A percentile compares a stretch with the other conserved stretches of the same genome.
phyloP scores from a whole-genome alignment of 805 yeast species.

The Teunomyces kruisii region DNA sequence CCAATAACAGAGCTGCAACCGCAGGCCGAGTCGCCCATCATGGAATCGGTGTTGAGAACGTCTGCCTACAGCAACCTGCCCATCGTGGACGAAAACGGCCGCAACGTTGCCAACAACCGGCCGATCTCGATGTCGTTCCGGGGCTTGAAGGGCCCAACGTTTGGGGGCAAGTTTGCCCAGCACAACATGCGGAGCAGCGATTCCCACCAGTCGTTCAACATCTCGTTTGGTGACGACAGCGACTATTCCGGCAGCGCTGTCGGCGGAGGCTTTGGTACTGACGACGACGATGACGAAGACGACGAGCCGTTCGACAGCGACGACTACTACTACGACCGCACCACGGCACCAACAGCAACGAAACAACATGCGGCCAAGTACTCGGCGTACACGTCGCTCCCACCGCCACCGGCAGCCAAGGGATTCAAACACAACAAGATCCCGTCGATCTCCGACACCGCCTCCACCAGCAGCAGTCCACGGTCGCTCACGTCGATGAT shows the following conservation, averaged over 20 bases:
- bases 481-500: conserved; percentile 32
- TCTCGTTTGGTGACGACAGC: conserved; percentile 34
- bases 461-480: conserved; percentile 26
- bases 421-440: conserved; percentile 31
- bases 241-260: conserved; percentile 28
- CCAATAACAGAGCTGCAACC: background rate
- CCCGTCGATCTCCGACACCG: conserved; percentile 27
- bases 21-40: conserved; percentile 18
- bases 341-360: too few species aligned
- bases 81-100: conserved; percentile 7
- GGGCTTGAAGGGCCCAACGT: conserved; percentile 61
- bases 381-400: conserved; percentile 10
- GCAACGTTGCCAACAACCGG: conserved; percentile 18
- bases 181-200: conserved; percentile 33
- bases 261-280: conserved; percentile 38
- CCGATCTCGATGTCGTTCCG: conserved; percentile 57
- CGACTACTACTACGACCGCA: too few species aligned
- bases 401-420: conserved; percentile 18
- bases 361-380: background rate
- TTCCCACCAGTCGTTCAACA: conserved; percentile 42
- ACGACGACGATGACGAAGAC: conserved; percentile 4
- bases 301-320: too few species aligned
- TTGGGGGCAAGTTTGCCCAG: conserved; percentile 35
- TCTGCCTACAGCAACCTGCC: conserved; percentile 1
- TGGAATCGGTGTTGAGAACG: conserved; percentile 16